These are phyloP conservation scores for Boeremia exigua DNA, from an alignment of 2,329 filamentous ascomycete species.

Conservation along the genomic window DNA sequence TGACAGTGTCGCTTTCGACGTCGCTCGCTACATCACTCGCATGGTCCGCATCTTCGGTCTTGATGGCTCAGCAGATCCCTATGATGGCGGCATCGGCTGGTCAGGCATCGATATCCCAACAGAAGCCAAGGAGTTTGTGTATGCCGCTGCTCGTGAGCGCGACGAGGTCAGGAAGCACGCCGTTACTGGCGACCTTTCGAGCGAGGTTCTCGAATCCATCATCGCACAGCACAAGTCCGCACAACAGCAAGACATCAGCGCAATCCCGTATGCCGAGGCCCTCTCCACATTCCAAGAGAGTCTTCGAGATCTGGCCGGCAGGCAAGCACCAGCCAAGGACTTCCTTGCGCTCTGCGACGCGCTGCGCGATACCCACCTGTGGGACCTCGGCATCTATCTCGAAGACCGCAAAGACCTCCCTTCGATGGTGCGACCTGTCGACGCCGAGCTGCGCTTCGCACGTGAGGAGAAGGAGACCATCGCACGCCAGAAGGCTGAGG, in stretches of 20 bases:
- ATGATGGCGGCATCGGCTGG: conserved; percentile 64
- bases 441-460: conserved; percentile 60
- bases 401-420: conserved; percentile 77
- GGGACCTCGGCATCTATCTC: conserved; percentile 83
- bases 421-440: conserved; percentile 76
- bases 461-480: conserved; percentile 61
- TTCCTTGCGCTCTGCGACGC: conserved; percentile 74
- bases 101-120: conserved; percentile 68
- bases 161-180: conserved; percentile 65
- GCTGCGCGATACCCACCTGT: conserved; percentile 81
- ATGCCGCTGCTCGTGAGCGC: conserved; percentile 63
- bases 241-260: conserved; percentile 36
- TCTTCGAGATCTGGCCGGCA: conserved; percentile 60
- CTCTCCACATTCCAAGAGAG: conserved; percentile 64
- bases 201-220: conserved; percentile 45
- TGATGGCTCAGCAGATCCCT: conserved; percentile 61
- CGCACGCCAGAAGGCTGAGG: conserved; percentile 52
- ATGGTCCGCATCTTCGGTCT: conserved; percentile 87
- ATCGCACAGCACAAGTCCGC: conserved; percentile 43
- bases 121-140: conserved; percentile 65
- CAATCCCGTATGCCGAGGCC: conserved; percentile 56
- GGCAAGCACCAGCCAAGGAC: conserved; percentile 67
- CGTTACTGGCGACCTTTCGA: conserved; percentile 51
- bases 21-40: conserved; percentile 81
- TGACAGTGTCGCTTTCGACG: conserved; percentile 55